Percentiles rank a stretch among this genome's conserved stretches.
These are phyloP conservation scores for Vaccinium corymbosum DNA, from an alignment of 148 eudicot species.

Conservation along the genomic window DNA sequence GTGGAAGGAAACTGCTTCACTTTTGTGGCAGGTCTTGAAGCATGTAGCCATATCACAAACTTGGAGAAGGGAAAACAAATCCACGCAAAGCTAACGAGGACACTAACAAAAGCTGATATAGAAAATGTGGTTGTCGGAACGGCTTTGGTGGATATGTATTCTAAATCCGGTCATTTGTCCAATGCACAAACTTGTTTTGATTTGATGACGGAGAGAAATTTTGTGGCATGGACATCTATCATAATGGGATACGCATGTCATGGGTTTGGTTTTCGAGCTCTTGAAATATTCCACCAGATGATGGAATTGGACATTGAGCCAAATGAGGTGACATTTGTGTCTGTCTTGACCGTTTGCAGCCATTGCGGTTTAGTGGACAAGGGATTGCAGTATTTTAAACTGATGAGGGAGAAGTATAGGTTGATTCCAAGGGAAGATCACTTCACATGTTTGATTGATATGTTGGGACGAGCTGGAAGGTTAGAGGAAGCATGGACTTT, in stretches of 20 bases:
- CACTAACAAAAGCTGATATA: constrained; percentile 14
- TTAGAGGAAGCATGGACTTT: constrained; percentile 34
- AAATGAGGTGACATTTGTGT: constrained; percentile 37
- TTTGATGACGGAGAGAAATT: constrained; percentile 30
- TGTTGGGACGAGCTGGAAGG: constrained; percentile 36
- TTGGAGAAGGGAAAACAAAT: constrained; percentile 33
- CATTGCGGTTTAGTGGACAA: constrained; percentile 35
- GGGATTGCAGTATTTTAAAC: constrained; percentile 27
- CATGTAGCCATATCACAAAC: constrained; percentile 29
- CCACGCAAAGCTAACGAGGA: constrained; percentile 29
- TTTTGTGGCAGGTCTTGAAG: constrained; percentile 33
- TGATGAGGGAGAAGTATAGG: constrained; percentile 27
- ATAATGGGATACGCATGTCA: constrained; percentile 35
- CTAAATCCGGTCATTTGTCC: constrained; percentile 24
- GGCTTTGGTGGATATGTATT: constrained; percentile 36
- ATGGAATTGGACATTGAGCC: constrained; percentile 24
- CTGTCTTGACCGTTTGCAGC: constrained; percentile 36
- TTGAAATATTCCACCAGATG: constrained; percentile 30
- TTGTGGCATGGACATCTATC: constrained; percentile 38
- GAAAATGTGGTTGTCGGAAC: constrained; percentile 30
- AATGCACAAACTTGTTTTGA: constrained; percentile 26
- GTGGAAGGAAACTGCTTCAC: constrained; percentile 31
- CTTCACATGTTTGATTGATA: constrained; percentile 35
- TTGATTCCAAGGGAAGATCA: constrained; percentile 33
- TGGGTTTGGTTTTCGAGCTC: constrained; percentile 29